Base-by-base conservation (phyloP, 2,329 filamentous ascomycete species). In the Alternaria ethzedia region DNA sequence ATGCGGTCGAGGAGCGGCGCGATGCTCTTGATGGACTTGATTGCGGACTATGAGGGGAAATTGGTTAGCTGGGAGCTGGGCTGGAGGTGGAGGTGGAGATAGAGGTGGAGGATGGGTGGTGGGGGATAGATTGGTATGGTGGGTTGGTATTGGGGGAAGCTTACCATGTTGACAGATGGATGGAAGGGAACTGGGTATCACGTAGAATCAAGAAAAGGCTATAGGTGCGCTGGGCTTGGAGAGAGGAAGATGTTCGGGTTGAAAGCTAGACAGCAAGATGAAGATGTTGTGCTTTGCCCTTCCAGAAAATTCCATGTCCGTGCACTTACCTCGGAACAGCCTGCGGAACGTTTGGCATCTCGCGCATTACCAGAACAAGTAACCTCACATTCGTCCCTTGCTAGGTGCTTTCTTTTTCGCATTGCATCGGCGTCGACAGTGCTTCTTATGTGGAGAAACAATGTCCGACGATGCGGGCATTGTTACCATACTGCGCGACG, bases 1-100 rank as follows among this genome's bases (percentile, higher is more conserved):
- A 99, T 94, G 77, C 96, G 95, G 89, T 99, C 96, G 83, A 99
- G 90, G 74, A 99, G 94, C 68, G 96, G 96, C 64, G 91, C 92
- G 77, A 99, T 94, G 78, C 90, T 90, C 85, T 95, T 96, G 89
- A 99, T 94, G 82, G 92, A 96, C 83, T 95, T 96, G 86, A 98
- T 89, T 71, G 94, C 88, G 74, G 82, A 78, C 76, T 78, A 61
- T 17, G 44, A 1, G 11, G 47, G 15, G 20, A 30, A 30, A 32
- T 32, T 50, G 20, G 8, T 70, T 47, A 68, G 60, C 52, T 17
- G 46, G 32, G 26, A 43, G 55, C 13, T 57, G 25, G 30, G 20
- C 20, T 36, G 57, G 12, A 13, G 12, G 28, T n/a, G 28, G 50
- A 12, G 32, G 46, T 8, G 21, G 12, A 21, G n/a, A 10, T 26